Percentiles rank a stretch among this genome's conserved stretches.
Evolutionary conservation across 2,329 filamentous ascomycete species (phyloP).

Genomic region (Fusarium beomiforme): DNA sequence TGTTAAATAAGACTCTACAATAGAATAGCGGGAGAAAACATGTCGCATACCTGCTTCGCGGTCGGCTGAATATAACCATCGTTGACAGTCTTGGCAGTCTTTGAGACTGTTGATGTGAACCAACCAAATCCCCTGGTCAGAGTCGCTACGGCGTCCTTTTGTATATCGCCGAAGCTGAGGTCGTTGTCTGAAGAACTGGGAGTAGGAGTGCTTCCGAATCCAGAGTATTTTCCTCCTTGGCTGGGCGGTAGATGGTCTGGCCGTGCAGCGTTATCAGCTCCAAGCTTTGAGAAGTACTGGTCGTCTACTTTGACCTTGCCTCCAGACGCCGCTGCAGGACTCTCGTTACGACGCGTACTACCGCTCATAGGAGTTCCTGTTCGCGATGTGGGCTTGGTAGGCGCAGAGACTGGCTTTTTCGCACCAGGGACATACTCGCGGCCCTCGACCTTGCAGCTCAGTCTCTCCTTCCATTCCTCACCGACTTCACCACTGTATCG

Average conservation of each 20-base stretch:
- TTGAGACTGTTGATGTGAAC: conserved; percentile 88
- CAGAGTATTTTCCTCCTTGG: conserved; percentile 91
- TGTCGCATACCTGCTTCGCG: conserved; percentile 75
- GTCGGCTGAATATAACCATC: conserved; percentile 93
- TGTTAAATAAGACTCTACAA: conserved; percentile 37
- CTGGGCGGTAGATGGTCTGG: conserved; percentile 80
- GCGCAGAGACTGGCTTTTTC: conserved; percentile 57
- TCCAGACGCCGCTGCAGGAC: conserved; percentile 49
- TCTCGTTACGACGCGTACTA: conserved; percentile 53
- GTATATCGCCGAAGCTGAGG: conserved; percentile 83
- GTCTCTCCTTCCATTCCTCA: conserved; percentile 93
- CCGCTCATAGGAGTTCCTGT: conserved; percentile 55
- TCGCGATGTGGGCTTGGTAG: conserved; percentile 50
- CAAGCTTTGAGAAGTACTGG: conserved; percentile 88
- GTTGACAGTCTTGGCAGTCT: conserved; percentile 91
- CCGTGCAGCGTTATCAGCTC: conserved; percentile 81
- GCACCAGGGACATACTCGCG: conserved; percentile 83
- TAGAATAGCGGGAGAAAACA: not conserved
- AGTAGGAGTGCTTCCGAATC: conserved; percentile 84
- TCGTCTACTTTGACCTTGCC: conserved; percentile 77
- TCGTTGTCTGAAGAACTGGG: conserved; percentile 57
- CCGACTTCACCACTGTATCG: conserved; percentile 89
- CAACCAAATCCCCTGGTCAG: conserved; percentile 94
- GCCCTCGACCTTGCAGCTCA: conserved; percentile 88
- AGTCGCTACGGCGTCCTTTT: conserved; percentile 88